Evolutionary conservation across 495 filamentous ascomycete genomes (phyloP).

Genomic region (Neurospora sp.): DNA sequence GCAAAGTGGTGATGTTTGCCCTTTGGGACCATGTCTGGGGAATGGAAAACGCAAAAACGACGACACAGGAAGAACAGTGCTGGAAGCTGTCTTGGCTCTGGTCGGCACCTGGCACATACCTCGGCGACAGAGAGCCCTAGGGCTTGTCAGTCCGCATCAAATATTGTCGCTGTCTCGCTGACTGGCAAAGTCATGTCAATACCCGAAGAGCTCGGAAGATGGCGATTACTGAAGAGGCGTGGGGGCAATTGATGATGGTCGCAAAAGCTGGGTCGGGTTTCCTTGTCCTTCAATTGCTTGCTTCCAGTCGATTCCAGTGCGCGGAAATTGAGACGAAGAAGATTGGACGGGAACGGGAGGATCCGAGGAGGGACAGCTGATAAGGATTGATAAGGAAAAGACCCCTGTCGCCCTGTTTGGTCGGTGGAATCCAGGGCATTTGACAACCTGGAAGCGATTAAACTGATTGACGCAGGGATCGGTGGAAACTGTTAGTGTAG

Average conservation of each 20-base stretch:
- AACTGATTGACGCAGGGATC: not conserved
- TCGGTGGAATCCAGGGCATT: not conserved
- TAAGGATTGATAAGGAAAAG: not conserved
- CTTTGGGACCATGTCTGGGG: not conserved
- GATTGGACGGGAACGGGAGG: not conserved
- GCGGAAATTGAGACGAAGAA: not conserved
- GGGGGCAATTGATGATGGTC: not conserved
- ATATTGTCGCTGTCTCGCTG: not conserved
- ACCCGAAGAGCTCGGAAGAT: not conserved
- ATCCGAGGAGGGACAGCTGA: not conserved
- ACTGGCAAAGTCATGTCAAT: not conserved
- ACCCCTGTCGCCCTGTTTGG: not conserved
- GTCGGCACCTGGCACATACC: not conserved
- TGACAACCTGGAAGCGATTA: not conserved
- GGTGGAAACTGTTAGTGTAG: not conserved
- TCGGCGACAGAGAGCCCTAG: not conserved
- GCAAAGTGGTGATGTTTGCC: not conserved
- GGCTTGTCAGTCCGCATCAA: not conserved
- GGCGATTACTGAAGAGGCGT: not conserved
- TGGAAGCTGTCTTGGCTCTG: not conserved
- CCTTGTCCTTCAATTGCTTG: not conserved
- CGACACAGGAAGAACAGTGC: not conserved
- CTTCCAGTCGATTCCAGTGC: not conserved
- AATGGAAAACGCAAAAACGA: not conserved
- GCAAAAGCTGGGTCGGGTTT: not conserved